These are phyloP conservation scores for Yarrowia sp. DNA, from an alignment of 805 yeast genomes.

Conservation along the genomic window DNA sequence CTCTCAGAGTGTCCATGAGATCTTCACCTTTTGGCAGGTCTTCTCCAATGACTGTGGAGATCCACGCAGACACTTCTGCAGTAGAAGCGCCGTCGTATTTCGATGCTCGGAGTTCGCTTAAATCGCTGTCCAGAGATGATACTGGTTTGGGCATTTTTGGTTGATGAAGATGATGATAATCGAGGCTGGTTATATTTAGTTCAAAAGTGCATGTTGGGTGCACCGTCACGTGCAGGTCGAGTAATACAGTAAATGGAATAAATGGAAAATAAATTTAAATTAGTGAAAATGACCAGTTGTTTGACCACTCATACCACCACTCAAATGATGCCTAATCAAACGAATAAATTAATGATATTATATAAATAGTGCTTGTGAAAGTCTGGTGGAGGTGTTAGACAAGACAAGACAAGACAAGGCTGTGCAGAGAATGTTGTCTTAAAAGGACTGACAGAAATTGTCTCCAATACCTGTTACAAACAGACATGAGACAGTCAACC, in stretches of 20 bases:
- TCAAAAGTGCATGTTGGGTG: not conserved
- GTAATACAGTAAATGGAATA: not conserved
- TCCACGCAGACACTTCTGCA: slow-evolving; percentile 55
- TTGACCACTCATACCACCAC: no score
- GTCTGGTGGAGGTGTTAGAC: no score
- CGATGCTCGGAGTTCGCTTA: slow-evolving; percentile 11
- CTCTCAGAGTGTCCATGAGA: slow-evolving; percentile 63
- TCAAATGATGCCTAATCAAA: not conserved
- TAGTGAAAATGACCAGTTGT: no score
- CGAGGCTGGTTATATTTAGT: not conserved
- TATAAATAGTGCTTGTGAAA: slow-evolving; percentile 3
- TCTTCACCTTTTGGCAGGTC: slow-evolving; percentile 52
- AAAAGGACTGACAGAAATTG: not conserved
- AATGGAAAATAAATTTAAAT: not conserved
- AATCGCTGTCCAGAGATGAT: slow-evolving; percentile 18
- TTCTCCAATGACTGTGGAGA: slow-evolving; percentile 53
- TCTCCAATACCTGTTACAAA: not conserved
- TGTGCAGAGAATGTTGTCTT: no score
- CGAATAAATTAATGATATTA: slow-evolving; percentile 3
- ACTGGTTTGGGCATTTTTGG: slow-evolving; percentile 5
- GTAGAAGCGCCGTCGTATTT: slow-evolving; percentile 29
- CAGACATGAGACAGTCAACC: no score
- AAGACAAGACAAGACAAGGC: no score
- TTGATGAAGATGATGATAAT: not conserved
- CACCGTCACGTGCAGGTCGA: not conserved